phyloP scores from a whole-genome alignment of 805 yeast species.

The Debaryomyces castellii region DNA sequence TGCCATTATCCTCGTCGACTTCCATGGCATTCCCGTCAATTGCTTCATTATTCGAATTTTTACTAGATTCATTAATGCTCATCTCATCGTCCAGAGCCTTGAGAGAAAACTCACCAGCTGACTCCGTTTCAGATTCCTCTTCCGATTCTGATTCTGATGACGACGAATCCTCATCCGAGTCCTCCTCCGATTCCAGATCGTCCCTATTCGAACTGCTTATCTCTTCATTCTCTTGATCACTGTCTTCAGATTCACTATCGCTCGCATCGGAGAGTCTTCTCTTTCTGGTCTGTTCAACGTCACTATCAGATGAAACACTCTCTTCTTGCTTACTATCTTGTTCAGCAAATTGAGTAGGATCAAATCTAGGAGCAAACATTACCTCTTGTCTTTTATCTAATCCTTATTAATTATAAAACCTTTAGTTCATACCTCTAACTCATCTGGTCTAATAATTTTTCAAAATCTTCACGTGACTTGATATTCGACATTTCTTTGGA shows the following conservation, averaged over 20 bases:
- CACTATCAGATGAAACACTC: background rate
- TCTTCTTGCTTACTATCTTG: background rate
- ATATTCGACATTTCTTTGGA: background rate
- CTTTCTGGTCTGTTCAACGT: slow-evolving; percentile 9
- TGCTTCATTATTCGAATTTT: slow-evolving; percentile 7
- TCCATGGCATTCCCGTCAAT: slow-evolving; percentile 11
- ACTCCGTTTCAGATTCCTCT: slow-evolving; percentile 6
- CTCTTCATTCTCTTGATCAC: slow-evolving; percentile 9
- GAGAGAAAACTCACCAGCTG: slow-evolving; percentile 15
- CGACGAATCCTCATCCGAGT: slow-evolving; percentile 6
- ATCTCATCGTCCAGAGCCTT: background rate
- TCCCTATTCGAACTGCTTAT: background rate
- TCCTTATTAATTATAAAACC: background rate
- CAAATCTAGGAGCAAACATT: slow-evolving; percentile 70
- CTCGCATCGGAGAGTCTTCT: slow-evolving; percentile 18
- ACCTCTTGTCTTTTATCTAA: background rate
- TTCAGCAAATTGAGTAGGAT: slow-evolving; percentile 39
- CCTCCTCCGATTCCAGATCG: slow-evolving; percentile 5
- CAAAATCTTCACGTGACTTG: slow-evolving; percentile 1
- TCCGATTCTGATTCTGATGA: too few relatives aligned
- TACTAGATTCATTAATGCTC: slow-evolving; percentile 16
- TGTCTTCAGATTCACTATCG: slow-evolving; percentile 6
- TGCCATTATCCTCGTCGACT: slow-evolving; percentile 6
- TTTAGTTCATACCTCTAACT: too few relatives aligned
- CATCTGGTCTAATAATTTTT: slow-evolving; percentile 4